Base-by-base conservation (phyloP, 1,284 basidiomycete genomes). In the Malassezia pachydermatis region DNA sequence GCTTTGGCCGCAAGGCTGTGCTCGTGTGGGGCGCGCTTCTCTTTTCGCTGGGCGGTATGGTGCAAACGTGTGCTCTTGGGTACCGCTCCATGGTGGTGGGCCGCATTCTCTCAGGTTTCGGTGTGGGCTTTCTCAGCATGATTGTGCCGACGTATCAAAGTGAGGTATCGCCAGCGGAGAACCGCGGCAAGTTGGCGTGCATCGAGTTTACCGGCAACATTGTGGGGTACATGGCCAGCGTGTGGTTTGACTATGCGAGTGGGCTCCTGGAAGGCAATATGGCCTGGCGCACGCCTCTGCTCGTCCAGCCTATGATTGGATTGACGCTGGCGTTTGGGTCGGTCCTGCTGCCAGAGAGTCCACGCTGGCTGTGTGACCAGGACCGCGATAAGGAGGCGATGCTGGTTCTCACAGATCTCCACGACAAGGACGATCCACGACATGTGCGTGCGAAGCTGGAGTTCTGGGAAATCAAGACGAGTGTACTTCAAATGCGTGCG, bases 91-190 rank as follows among this genome's bases (percentile, higher is more conserved):
- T 98, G 89, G 80, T 94, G 33, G 54, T 87, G 6, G 92, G 92
- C 11, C 79, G 92, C 33, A 76, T 96, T 38, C 76, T 90, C 49
- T 86, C 84, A 55, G 92, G 90, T 2, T 88, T 87, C 62, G 92
- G 92, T 13, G 92, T 98, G 11, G 92, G 90, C 11, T 77, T 95
- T 58, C 76, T 96, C 41, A 56, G 54, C 41, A 95, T 90, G 52
- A 88, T 95, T 56, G 92, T 96, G 19, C 92, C 92, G 5, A 94
- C 95, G 54, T 98, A 95, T 72, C 92, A 95, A 75, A 86, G 84
- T 61, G 92, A 96, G 76, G 88, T 96, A 42, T 92, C 88, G 2
- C 89, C 90, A 13, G 86, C 92, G 2, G 80, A 88, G 67, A 87
- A 94, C 75, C 53, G 68, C 24, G 68, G 68, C 32, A 64, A 63